These are phyloP conservation scores for Calonectria crousiana DNA, from an alignment of 2,329 filamentous ascomycete genomes.

Conservation along the genomic window DNA sequence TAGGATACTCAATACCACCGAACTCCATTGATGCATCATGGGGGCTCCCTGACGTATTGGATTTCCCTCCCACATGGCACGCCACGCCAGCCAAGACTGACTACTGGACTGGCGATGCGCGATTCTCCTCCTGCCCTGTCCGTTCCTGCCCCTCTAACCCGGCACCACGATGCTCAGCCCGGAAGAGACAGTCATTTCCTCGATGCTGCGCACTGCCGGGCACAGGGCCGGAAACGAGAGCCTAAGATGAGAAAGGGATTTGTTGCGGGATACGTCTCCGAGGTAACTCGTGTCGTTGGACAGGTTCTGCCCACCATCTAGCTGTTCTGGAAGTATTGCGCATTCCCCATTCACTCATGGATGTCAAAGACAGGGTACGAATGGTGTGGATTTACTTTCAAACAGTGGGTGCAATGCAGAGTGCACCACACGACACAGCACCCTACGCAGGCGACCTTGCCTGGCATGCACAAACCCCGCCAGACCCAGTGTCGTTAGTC, in stretches of 20 bases:
- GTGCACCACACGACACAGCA: conserved; percentile 21
- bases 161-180: conserved; percentile 24
- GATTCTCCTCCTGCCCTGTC: conserved; percentile 15
- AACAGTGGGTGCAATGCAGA: conserved; percentile 25
- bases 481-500: conserved; percentile 11
- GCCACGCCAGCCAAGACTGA: conserved; percentile 33
- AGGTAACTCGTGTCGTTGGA: conserved; percentile 12
- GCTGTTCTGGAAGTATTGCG: conserved; percentile 15
- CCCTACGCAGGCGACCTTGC: conserved; percentile 14
- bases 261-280: conserved; percentile 1
- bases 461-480: conserved; percentile 21
- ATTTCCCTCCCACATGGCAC: conserved; percentile 35
- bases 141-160: conserved; percentile 22
- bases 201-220: not conserved
- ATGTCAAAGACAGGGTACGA: conserved; percentile 4
- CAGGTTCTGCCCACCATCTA: conserved; percentile 5
- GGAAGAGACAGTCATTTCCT: conserved; percentile 27
- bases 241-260: not conserved
- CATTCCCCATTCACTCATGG: conserved; percentile 14
- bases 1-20: conserved; percentile 29
- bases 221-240: not conserved
- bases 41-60: conserved; percentile 35
- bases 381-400: conserved; percentile 27
- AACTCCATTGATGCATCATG: conserved; percentile 15
- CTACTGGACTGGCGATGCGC: conserved; percentile 15